A percentile compares a stretch with the other conserved stretches of the same genome.
These are phyloP conservation scores for Geranium brycei DNA, from an alignment of 345 rosid genomes.

Conservation along the genomic window DNA sequence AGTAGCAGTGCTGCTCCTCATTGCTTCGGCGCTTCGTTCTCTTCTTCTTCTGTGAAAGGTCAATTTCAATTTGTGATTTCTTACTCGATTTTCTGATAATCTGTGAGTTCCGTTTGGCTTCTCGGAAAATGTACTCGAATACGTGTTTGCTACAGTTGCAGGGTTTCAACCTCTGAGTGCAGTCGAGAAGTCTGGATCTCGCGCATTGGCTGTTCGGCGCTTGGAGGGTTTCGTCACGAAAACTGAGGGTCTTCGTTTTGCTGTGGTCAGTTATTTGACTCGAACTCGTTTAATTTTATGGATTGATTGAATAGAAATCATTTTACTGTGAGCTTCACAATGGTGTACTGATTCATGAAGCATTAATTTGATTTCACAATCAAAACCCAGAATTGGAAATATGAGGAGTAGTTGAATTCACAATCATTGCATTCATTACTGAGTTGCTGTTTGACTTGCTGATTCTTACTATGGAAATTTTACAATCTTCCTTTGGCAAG, in stretches of 20 bases:
- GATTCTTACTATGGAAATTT: not conserved
- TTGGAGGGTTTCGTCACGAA: constrained; percentile 53
- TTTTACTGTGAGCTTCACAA: too few relatives aligned
- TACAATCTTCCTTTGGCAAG: constrained; percentile 16
- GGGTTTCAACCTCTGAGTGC: constrained; percentile 20
- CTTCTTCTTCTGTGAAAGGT: constrained; percentile 32
- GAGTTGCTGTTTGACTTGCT: not conserved
- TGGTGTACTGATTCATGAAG: too few relatives aligned
- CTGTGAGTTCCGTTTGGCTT: not conserved
- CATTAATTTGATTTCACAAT: too few relatives aligned
- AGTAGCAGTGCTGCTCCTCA: constrained; percentile 1
- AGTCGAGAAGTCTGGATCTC: constrained; percentile 19
- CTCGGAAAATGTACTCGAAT: not conserved
- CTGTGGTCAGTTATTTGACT: constrained; percentile 37
- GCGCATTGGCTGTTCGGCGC: constrained; percentile 47
- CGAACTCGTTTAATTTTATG: not conserved
- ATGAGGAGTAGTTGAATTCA: too few relatives aligned
- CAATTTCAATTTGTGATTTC: not conserved
- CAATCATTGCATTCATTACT: not conserved
- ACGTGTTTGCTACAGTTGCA: not conserved
- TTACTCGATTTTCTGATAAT: not conserved
- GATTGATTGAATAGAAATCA: too few relatives aligned
- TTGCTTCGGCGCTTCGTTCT: constrained; percentile 15
- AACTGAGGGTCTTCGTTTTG: constrained; percentile 74
- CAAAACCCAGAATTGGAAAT: too few relatives aligned